Evolutionary conservation across 2,329 filamentous ascomycete species (phyloP).

Genomic region (Cercospora janseana): DNA sequence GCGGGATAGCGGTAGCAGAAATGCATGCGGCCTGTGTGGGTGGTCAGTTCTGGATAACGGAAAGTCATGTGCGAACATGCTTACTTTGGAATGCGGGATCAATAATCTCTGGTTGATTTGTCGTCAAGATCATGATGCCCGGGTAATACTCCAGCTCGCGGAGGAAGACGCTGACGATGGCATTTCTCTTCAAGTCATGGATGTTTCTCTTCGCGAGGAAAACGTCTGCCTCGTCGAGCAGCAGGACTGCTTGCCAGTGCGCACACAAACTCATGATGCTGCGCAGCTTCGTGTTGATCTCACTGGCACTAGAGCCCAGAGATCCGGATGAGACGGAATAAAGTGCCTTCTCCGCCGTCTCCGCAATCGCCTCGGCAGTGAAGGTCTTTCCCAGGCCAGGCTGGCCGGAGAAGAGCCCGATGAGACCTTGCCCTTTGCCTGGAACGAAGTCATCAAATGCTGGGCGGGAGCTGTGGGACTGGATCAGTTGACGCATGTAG

Average conservation of each 20-base stretch:
- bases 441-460: slow-evolving; percentile 12
- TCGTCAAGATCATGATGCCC: slow-evolving; percentile 60
- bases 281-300: slow-evolving; percentile 20
- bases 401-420: slow-evolving; percentile 13
- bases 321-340: slow-evolving; percentile 7
- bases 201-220: slow-evolving; percentile 62
- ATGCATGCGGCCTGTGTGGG: slow-evolving; percentile 60
- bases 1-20: slow-evolving; percentile 76
- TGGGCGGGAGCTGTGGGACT: background rate
- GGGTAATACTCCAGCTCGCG: slow-evolving; percentile 84
- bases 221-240: slow-evolving; percentile 43
- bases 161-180: slow-evolving; percentile 78
- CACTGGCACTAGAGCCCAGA: slow-evolving; percentile 15
- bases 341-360: slow-evolving; percentile 4
- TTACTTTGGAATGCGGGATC: slow-evolving; percentile 17
- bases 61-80: no score
- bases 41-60: slow-evolving; percentile 65
- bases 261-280: slow-evolving; percentile 20
- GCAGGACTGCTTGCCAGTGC: slow-evolving; percentile 33
- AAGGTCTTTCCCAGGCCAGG: slow-evolving; percentile 31
- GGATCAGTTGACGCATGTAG: slow-evolving; percentile 6
- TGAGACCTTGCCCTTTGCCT: slow-evolving; percentile 11
- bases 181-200: slow-evolving; percentile 77
- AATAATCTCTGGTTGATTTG: slow-evolving; percentile 13
- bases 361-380: slow-evolving; percentile 16